phyloP scores from a whole-genome alignment of 2,329 filamentous ascomycete genomes.

The Lecanicillium sp. region DNA sequence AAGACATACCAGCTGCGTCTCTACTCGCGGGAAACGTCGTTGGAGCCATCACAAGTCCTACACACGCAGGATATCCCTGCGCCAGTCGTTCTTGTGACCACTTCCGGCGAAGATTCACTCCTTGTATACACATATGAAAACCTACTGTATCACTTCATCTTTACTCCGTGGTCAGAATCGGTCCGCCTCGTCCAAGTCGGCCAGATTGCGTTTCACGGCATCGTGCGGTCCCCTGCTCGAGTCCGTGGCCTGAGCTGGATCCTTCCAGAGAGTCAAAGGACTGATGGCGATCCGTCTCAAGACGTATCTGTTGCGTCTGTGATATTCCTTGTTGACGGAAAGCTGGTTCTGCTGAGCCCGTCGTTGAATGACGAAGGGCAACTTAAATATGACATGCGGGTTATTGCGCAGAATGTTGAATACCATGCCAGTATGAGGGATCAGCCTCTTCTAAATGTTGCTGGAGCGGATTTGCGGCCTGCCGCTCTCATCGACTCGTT shows the following conservation, averaged over 20 bases:
- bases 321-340: constrained; percentile 93
- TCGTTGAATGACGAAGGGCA: constrained; percentile 74
- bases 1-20: constrained; percentile 80
- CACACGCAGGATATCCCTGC: constrained; percentile 71
- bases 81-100: constrained; percentile 81
- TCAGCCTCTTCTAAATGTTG: constrained; percentile 44
- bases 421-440: constrained; percentile 92
- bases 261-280: constrained; percentile 78
- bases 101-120: constrained; percentile 87
- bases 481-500: constrained; percentile 70
- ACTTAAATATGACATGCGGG: constrained; percentile 96
- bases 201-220: constrained; percentile 94
- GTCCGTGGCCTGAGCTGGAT: constrained; percentile 95
- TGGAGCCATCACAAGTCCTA: constrained; percentile 66
- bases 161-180: constrained; percentile 59
- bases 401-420: constrained; percentile 92
- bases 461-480: constrained; percentile 16
- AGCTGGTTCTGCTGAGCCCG: constrained; percentile 84
- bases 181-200: constrained; percentile 86
- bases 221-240: constrained; percentile 84
- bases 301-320: constrained; percentile 92
- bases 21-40: constrained; percentile 76
- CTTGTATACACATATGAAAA: constrained; percentile 98
- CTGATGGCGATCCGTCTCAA: constrained; percentile 87
- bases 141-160: constrained; percentile 87